Base-by-base conservation (phyloP, 164 flowering plant genomes). In the Euptelea pleiosperma region DNA sequence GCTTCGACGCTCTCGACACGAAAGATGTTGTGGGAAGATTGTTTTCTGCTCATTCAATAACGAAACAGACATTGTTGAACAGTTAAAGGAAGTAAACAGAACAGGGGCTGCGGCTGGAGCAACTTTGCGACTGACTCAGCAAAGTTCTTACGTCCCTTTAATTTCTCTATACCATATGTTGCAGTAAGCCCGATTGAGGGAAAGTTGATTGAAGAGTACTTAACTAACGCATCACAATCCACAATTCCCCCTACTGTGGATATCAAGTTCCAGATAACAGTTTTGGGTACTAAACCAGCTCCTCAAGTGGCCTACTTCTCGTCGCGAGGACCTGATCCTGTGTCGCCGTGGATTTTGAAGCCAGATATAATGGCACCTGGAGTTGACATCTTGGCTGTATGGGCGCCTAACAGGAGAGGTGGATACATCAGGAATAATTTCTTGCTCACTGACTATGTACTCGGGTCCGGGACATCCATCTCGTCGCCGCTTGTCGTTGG, bases 281-380 rank as follows among this genome's bases (percentile, higher is more conserved):
- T 24, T 14, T 22, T 39, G 21, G 45, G 58, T 8, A n/a, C 15
- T 2, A 57, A 29, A 44, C 51, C 61, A 19, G 61, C 61, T 29
- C 60, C 60, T 12, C 60, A 57, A 19, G 60, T 57, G 19, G 46
- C 60, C 49, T 26, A 40, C 34, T 57, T 57, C 40, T 57, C 61
- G 1, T 57, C 61, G 12, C 61, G 61, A 24, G 61, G 61, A 26
- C 61, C 61, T 29, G 34, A 43, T 18, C 21, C 8, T 1, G 16
- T 45, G 3, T 30, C 50, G 24, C 61, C 61, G 7, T 9, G 60
- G 21, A 43, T 57, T 36, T 35, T 57, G 3, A 57, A 57, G 36
- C 60, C 60, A 16, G 60, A 41, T 29, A 41, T 57, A 6, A 11
- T 57, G 6, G 60, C 47, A 10, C 60, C 49, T 0, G 60, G 60